These are phyloP conservation scores for Gracilariopsis chorda DNA, from an alignment of 23 red algal species.

Conservation along the genomic window DNA sequence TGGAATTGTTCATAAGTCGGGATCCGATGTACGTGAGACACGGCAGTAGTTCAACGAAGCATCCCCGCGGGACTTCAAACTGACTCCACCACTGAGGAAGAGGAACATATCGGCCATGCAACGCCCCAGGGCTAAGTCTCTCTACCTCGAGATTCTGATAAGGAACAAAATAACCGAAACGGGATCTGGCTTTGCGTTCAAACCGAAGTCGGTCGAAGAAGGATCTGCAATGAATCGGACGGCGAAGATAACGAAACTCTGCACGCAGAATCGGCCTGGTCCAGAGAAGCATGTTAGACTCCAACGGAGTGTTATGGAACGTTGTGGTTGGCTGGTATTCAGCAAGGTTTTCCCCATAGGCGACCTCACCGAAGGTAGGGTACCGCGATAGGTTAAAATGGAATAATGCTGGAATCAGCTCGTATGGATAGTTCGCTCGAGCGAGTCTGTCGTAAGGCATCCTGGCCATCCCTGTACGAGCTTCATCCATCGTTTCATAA, in stretches of 20 bases:
- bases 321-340: neutral
- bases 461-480: neutral
- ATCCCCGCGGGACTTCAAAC: neutral
- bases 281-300: neutral
- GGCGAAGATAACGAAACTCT: neutral
- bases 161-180: neutral
- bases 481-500: neutral
- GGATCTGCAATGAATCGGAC: neutral
- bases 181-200: neutral
- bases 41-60: neutral
- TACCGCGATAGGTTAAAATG: neutral
- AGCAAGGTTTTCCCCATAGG: neutral
- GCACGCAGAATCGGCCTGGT: neutral
- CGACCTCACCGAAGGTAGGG: neutral
- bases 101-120: neutral
- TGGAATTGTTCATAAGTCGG: neutral
- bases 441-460: neutral
- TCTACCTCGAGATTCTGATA: neutral
- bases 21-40: constrained; percentile 2
- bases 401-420: neutral
- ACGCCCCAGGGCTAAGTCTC: neutral
- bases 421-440: neutral
- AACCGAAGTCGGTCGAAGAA: neutral
- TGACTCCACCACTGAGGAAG: neutral
- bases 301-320: neutral